Evolutionary conservation across 1,284 basidiomycete genomes (phyloP).

Genomic region (Trichosporon asahii): DNA sequence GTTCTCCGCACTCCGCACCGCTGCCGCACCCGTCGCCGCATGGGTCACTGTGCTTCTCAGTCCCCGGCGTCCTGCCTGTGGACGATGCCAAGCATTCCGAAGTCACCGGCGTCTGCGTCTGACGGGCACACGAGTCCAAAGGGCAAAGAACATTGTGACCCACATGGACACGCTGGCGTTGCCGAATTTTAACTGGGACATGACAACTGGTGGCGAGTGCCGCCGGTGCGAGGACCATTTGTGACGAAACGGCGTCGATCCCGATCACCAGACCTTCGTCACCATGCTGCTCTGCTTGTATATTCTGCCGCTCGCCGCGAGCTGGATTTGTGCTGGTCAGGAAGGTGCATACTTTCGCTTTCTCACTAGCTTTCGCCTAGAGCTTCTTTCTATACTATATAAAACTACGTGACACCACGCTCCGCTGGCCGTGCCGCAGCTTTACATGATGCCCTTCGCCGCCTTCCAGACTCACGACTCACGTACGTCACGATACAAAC

Average conservation of each 20-base stretch:
- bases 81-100: neutral
- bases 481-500: constrained; percentile 11
- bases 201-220: neutral
- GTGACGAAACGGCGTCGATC: neutral
- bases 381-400: constrained; percentile 9
- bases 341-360: constrained; percentile 1
- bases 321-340: too few species aligned
- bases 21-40: neutral
- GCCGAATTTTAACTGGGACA: neutral
- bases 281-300: too few species aligned
- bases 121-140: neutral
- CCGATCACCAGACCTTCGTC: neutral
- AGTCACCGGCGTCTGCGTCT: neutral
- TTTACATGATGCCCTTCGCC: neutral
- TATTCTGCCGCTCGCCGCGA: too few species aligned
- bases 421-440: neutral
- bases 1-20: neutral
- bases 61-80: neutral
- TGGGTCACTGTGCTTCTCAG: too few species aligned
- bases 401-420: neutral
- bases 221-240: neutral
- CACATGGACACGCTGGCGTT: neutral
- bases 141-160: neutral
- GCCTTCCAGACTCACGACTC: neutral
- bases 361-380: neutral